These are phyloP conservation scores for Sporothrix schenckii DNA, from an alignment of 2,329 filamentous ascomycete genomes.

Conservation along the genomic window DNA sequence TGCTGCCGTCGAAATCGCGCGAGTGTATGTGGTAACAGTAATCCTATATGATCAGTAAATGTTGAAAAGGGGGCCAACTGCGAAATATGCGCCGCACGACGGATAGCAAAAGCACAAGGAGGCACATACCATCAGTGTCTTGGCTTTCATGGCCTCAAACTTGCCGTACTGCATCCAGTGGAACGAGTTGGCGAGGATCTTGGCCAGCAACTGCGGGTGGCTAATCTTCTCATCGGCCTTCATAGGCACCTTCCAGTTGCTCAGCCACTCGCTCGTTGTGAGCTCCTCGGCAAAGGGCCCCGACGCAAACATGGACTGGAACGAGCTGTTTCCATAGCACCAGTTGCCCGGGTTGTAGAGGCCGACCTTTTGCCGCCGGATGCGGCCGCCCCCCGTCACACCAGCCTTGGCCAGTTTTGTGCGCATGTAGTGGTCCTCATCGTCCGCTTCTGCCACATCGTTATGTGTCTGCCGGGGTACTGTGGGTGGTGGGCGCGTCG, in stretches of 20 bases:
- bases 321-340: slow-evolving; percentile 89
- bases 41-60: slow-evolving; percentile 47
- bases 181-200: slow-evolving; percentile 62
- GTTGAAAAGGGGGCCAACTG: not conserved
- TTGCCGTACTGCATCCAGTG: slow-evolving; percentile 59
- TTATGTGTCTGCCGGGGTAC: slow-evolving; percentile 75
- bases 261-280: slow-evolving; percentile 61
- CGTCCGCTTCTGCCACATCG: slow-evolving; percentile 60
- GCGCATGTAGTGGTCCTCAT: slow-evolving; percentile 46
- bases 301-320: slow-evolving; percentile 82
- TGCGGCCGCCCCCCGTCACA: slow-evolving; percentile 42
- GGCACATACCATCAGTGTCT: slow-evolving; percentile 59
- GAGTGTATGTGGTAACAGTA: slow-evolving; percentile 66
- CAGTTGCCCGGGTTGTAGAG: slow-evolving; percentile 79
- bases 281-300: slow-evolving; percentile 67
- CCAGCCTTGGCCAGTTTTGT: slow-evolving; percentile 46
- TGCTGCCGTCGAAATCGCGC: slow-evolving; percentile 40
- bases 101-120: too few relatives aligned
- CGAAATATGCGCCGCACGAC: not conserved
- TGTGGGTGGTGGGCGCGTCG: slow-evolving; percentile 68
- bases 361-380: slow-evolving; percentile 63
- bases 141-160: slow-evolving; percentile 55
- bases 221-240: slow-evolving; percentile 60
- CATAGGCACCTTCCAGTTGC: slow-evolving; percentile 67
- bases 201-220: slow-evolving; percentile 62